phyloP scores from a whole-genome alignment of 768 basidiomycete genomes.

The Pleurotus giganteus region DNA sequence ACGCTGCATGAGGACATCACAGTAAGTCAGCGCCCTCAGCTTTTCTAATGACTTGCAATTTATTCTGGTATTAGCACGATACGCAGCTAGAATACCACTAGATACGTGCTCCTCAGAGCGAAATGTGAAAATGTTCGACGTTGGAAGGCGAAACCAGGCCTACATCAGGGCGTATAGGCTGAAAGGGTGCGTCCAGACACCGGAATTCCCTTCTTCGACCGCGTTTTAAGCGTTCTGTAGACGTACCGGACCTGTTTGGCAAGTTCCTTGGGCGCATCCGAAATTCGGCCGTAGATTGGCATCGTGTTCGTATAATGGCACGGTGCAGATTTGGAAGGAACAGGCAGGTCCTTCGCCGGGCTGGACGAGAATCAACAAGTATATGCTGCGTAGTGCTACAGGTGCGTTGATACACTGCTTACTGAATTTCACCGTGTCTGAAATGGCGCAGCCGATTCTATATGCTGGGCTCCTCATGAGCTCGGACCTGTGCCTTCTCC shows the following conservation, averaged over 20 bases:
- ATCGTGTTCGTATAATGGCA: slow-evolving; percentile 98
- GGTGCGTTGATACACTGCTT: slow-evolving; percentile 48
- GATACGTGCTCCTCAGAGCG: slow-evolving; percentile 97
- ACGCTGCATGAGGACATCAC: slow-evolving; percentile 99
- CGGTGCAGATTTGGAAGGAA: slow-evolving; percentile 98
- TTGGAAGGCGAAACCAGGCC: slow-evolving; percentile 84
- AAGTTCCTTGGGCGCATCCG: slow-evolving; percentile 97
- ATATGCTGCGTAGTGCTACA: slow-evolving; percentile 89
- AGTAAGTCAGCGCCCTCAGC: slow-evolving; percentile 46
- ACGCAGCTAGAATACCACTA: slow-evolving; percentile 96
- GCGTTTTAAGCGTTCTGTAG: slow-evolving; percentile 35
- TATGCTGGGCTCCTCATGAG: slow-evolving; percentile 99
- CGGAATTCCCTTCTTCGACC: neutral
- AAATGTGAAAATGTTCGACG: slow-evolving; percentile 93
- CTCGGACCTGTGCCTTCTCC: slow-evolving; percentile 93
- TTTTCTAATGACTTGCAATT: slow-evolving; percentile 7
- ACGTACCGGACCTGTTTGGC: slow-evolving; percentile 97
- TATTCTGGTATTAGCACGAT: slow-evolving; percentile 74
- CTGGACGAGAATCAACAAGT: slow-evolving; percentile 96
- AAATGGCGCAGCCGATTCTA: slow-evolving; percentile 77
- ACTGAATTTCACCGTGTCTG: neutral
- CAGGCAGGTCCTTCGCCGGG: slow-evolving; percentile 54
- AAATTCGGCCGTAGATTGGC: slow-evolving; percentile 96
- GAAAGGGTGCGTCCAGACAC: slow-evolving; percentile 57
- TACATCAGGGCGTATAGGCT: slow-evolving; percentile 73